These are phyloP conservation scores for Caryopteris hybrid DNA, from an alignment of 305 asterid species.

Conservation along the genomic window DNA sequence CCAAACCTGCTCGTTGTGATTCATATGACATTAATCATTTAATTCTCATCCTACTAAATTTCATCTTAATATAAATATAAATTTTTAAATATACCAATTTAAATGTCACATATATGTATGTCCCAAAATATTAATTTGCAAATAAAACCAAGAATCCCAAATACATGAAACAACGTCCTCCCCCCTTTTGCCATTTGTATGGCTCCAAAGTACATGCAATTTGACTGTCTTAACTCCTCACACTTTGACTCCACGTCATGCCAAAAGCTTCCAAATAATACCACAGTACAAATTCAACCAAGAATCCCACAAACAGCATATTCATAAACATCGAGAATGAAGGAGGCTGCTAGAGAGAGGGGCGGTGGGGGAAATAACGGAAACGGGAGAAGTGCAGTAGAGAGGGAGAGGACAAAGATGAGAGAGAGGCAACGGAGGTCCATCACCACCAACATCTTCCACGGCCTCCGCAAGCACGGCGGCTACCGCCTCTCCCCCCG, in stretches of 20 bases:
- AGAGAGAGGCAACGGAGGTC: slow-evolving; percentile 48
- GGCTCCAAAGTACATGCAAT: slow-evolving; percentile 27
- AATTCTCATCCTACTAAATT: too few species aligned
- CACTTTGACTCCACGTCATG: slow-evolving; percentile 20
- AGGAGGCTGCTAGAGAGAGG: slow-evolving; percentile 21
- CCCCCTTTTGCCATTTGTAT: background rate
- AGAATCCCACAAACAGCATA: background rate
- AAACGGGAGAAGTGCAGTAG: slow-evolving; percentile 23
- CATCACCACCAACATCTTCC: slow-evolving; percentile 54
- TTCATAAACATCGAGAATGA: slow-evolving; percentile 25
- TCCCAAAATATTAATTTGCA: too few species aligned
- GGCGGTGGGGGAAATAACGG: background rate
- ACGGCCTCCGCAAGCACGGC: slow-evolving; percentile 55
- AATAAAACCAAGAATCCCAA: background rate
- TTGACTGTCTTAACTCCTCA: slow-evolving; percentile 41
- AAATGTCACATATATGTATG: too few species aligned
- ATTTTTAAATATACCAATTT: too few species aligned
- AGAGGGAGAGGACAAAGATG: slow-evolving; percentile 43
- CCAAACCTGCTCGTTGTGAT: too few species aligned
- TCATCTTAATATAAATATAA: too few species aligned
- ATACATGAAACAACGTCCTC: slow-evolving; percentile 5
- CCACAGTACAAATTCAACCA: background rate
- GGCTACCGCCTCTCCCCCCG: slow-evolving; percentile 58
- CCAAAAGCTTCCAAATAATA: slow-evolving; percentile 18
- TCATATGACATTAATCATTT: too few species aligned